Conservation (phyloP, 768 basidiomycete species). For the Coprinellus aureogranulatus region DNA sequence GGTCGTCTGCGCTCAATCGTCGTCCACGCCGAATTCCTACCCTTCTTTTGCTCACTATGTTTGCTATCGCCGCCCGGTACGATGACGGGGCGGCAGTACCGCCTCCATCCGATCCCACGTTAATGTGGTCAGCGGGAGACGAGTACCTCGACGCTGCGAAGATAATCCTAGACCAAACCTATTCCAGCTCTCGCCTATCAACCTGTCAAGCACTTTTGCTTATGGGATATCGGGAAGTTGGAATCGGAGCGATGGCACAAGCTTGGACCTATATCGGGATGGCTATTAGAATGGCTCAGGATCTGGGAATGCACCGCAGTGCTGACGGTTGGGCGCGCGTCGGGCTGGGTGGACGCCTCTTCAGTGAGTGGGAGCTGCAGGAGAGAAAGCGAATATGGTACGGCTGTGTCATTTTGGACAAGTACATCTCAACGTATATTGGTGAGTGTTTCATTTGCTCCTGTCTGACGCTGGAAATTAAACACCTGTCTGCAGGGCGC, state of each 20-base stretch:
- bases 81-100: conserved; percentile 27
- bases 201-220: conserved; percentile 80
- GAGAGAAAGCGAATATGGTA: conserved; percentile 77
- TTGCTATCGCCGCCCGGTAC: conserved; percentile 77
- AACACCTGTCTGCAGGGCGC: conserved; percentile 40
- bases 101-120: conserved; percentile 41
- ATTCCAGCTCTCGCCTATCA: conserved; percentile 67
- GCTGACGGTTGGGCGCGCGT: conserved; percentile 75
- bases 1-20: conserved; percentile 36
- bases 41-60: conserved; percentile 80
- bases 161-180: conserved; percentile 59
- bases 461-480: conserved; percentile 5
- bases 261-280: conserved; percentile 86
- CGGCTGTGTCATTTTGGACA: conserved; percentile 75
- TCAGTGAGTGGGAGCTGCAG: conserved; percentile 60
- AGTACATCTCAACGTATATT: conserved; percentile 77
- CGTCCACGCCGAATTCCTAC: conserved; percentile 52
- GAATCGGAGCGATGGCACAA: conserved; percentile 85
- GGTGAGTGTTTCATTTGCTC: conserved; percentile 36
- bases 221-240: conserved; percentile 81
- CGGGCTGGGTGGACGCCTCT: conserved; percentile 54
- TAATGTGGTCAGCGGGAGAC: conserved; percentile 85
- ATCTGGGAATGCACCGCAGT: conserved; percentile 77
- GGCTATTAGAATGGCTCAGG: conserved; percentile 92
- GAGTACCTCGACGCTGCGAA: conserved; percentile 68